phyloP scores from a whole-genome alignment of 441 rosid species.

The Omphalea diandra region DNA sequence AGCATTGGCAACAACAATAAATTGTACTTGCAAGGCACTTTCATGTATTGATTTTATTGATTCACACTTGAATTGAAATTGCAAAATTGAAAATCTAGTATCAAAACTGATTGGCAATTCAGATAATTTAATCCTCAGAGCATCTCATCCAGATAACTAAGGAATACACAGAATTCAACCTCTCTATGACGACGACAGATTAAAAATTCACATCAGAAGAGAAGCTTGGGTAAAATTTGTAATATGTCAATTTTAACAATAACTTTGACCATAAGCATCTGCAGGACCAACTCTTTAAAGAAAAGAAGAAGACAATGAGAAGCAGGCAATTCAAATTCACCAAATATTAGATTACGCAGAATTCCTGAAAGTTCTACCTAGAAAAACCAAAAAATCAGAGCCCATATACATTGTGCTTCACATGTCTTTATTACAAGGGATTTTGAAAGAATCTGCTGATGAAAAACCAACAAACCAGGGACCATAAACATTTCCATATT shows the following conservation, averaged over 20 bases:
- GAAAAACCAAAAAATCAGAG: background rate
- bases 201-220: background rate
- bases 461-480: background rate
- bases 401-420: background rate
- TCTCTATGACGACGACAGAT: background rate
- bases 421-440: background rate
- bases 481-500: background rate
- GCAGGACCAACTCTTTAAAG: background rate
- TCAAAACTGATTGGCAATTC: background rate
- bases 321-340: background rate
- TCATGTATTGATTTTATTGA: background rate
- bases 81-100: background rate
- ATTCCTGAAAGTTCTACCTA: background rate
- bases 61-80: background rate
- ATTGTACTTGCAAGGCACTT: background rate
- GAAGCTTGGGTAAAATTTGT: background rate
- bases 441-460: background rate
- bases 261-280: background rate
- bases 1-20: background rate
- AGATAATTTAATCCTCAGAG: background rate
- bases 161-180: background rate
- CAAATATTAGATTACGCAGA: background rate
- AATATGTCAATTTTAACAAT: background rate
- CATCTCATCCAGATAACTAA: background rate
- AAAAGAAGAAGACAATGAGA: conserved; percentile 6